Evolutionary conservation across 1,284 basidiomycete genomes (phyloP).

Genomic region (Papiliotrema nemorosa): DNA sequence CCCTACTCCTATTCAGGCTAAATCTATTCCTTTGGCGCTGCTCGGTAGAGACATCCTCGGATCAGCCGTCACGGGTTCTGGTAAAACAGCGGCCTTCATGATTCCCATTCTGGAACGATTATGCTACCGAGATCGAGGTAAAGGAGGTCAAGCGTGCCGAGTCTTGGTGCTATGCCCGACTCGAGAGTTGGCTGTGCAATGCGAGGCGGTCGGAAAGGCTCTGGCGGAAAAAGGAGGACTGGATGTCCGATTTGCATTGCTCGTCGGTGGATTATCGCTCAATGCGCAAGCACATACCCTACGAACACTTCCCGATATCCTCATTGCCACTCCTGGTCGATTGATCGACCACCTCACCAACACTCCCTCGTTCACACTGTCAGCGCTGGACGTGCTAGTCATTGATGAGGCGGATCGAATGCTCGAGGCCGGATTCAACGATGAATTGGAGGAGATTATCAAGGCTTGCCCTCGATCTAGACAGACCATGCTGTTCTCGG

Average conservation of each 20-base stretch:
- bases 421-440: slow-evolving; percentile 96
- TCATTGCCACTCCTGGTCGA: slow-evolving; percentile 93
- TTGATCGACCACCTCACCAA: slow-evolving; percentile 96
- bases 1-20: slow-evolving; percentile 93
- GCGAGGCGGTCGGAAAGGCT: slow-evolving; percentile 83
- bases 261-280: slow-evolving; percentile 89
- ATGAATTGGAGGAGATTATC: slow-evolving; percentile 91
- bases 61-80: slow-evolving; percentile 89
- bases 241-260: slow-evolving; percentile 80
- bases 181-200: slow-evolving; percentile 90
- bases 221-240: slow-evolving; percentile 69
- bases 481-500: slow-evolving; percentile 98
- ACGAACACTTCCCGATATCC: slow-evolving; percentile 80
- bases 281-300: slow-evolving; percentile 84
- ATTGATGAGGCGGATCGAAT: slow-evolving; percentile 98
- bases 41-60: slow-evolving; percentile 94
- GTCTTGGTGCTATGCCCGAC: slow-evolving; percentile 91
- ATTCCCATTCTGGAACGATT: slow-evolving; percentile 90
- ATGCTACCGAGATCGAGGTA: slow-evolving; percentile 80
- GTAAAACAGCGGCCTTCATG: slow-evolving; percentile 95
- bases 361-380: slow-evolving; percentile 87
- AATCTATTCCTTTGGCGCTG: slow-evolving; percentile 86
- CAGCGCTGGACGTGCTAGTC: slow-evolving; percentile 87
- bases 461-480: slow-evolving; percentile 79
- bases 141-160: slow-evolving; percentile 76